Conservation (phyloP, 108 stramenopile species). For the Fragilaria radians region DNA sequence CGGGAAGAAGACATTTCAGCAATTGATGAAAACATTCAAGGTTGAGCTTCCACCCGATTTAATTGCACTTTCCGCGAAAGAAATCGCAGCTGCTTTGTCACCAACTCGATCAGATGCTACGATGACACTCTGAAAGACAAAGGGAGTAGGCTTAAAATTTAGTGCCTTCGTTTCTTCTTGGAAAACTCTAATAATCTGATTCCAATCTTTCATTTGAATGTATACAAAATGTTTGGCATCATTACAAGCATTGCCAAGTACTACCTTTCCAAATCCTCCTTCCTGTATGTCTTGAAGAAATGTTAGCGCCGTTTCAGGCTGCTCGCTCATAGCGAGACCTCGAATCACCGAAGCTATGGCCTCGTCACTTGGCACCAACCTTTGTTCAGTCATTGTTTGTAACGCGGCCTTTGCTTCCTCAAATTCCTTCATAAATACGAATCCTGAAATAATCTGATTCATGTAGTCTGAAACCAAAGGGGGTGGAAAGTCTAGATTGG, state of each 20-base stretch:
- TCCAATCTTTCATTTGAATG: constrained; percentile 12
- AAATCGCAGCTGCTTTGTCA: constrained; percentile 4
- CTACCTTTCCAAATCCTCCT: not conserved
- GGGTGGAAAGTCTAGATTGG: not conserved
- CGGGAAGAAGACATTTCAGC: constrained; percentile 8
- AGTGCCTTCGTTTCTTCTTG: constrained; percentile 13
- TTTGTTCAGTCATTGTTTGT: constrained; percentile 11
- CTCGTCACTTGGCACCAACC: constrained; percentile 8
- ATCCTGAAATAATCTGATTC: constrained; percentile 4
- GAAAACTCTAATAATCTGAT: constrained; percentile 11
- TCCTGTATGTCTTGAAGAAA: constrained; percentile 19
- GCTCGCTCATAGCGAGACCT: constrained; percentile 11
- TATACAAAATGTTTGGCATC: constrained; percentile 18
- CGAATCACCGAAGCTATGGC: constrained; percentile 18
- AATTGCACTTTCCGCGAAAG: constrained; percentile 4
- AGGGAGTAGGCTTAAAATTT: constrained; percentile 6
- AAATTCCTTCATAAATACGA: constrained; percentile 6
- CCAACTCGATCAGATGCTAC: constrained; percentile 9
- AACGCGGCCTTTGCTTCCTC: constrained; percentile 14
- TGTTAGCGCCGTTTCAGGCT: constrained; percentile 10
- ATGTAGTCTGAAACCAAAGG: not conserved
- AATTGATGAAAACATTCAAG: constrained; percentile 11
- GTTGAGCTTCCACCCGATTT: constrained; percentile 6
- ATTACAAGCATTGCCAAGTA: constrained; percentile 11
- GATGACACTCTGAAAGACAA: constrained; percentile 12